Evolutionary conservation across 495 filamentous ascomycete genomes (phyloP).

Genomic region (Daldinia concentrica): DNA sequence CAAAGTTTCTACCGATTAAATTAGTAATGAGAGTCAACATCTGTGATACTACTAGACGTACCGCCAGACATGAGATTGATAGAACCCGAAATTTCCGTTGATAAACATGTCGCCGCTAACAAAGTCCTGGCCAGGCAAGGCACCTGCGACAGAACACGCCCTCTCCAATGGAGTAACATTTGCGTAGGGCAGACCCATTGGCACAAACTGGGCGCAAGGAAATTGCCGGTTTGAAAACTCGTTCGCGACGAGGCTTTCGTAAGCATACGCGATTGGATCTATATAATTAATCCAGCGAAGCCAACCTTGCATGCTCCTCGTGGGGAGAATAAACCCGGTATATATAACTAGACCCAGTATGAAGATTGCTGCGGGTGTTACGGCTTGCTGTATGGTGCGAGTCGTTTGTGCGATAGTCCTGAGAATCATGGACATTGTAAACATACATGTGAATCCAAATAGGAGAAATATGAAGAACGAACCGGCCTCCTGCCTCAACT

Average conservation of each 20-base stretch:
- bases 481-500: slow-evolving; percentile 59
- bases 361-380: slow-evolving; percentile 74
- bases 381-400: slow-evolving; percentile 74
- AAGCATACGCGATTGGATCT: slow-evolving; percentile 82
- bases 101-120: slow-evolving; percentile 74
- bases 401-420: slow-evolving; percentile 74
- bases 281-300: slow-evolving; percentile 84
- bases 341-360: slow-evolving; percentile 80
- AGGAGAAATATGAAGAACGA: slow-evolving; percentile 73
- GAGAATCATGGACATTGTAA: slow-evolving; percentile 70
- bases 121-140: slow-evolving; percentile 62
- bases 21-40: not conserved
- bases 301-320: slow-evolving; percentile 79
- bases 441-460: slow-evolving; percentile 61
- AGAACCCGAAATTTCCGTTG: slow-evolving; percentile 67
- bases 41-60: not conserved
- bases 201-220: slow-evolving; percentile 70
- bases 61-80: slow-evolving; percentile 72
- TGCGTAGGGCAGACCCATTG: slow-evolving; percentile 60
- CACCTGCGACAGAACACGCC: slow-evolving; percentile 71
- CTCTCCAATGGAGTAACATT: slow-evolving; percentile 51
- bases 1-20: slow-evolving; percentile 76
- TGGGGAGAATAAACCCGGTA: slow-evolving; percentile 82
- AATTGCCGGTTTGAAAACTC: slow-evolving; percentile 77
- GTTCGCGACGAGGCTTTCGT: slow-evolving; percentile 81